Evolutionary conservation across 805 yeast species (phyloP), one percentile per base, ranked within the genome.

Genomic region (Ascoidea asiatica): DNA sequence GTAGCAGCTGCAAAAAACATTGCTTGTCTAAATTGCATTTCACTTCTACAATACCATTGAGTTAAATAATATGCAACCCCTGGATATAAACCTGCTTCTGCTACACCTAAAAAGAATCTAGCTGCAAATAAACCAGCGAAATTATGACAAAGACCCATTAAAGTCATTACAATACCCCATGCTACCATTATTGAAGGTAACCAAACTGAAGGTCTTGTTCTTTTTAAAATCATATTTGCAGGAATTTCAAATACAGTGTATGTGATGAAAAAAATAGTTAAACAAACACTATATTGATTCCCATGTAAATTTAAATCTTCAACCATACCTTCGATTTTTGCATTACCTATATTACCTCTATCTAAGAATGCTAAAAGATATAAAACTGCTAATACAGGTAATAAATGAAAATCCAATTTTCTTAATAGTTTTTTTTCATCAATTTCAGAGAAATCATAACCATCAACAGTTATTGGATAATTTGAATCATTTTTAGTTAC

Each of bases 301-400:
- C 71, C 72, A 4, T 52, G 42, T 41, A 72, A 55, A 2, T 61
- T 58, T 46, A 72, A 53, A 47, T 69, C 75, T n/a, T 60, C 59
- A 49, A 63, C 63, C 48, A 73, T 55, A 15, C 76, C 77, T 38
- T 73, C 78, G 37, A 71, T 61, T 46, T 73, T 62, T 1, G 78
- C 78, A 52, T 71, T 67, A 13, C 79, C 79, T 50, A 74, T 70
- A 50, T 72, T 73, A 49, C 71, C 69, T 43, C 79, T 53, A 54
- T 73, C 79, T 43, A 73, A 58, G 50, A 67, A 73, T 42, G 73
- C 69, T 44, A 73, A 57, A 48, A 73, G 64, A 48, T 73, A 73
- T 33, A 73, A 61, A 23, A 64, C 55, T 21, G 72, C 66, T 64
- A 67, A 64, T 38, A 39, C 37, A 5, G 75, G 73, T 45, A 72